phyloP scores from a whole-genome alignment of 495 filamentous ascomycete genomes.

The Hypomontagnella submonticulosa region DNA sequence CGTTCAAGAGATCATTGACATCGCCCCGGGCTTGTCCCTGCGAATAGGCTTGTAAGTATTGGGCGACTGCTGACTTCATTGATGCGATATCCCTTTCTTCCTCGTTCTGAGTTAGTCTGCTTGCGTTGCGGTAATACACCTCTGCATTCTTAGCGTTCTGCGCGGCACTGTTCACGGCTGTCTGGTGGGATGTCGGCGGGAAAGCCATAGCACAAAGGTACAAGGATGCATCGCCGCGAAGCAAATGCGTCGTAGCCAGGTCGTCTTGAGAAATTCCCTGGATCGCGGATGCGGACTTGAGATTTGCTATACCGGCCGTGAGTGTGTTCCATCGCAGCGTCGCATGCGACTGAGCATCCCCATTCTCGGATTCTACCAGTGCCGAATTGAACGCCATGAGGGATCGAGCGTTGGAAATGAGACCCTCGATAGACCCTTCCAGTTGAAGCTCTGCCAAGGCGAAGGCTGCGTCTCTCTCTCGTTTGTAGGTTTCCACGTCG shows the following conservation, averaged over 20 bases:
- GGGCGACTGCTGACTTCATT: conserved; percentile 40
- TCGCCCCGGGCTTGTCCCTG: conserved; percentile 16
- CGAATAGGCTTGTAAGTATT: conserved; percentile 22
- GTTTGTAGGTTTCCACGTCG: conserved; percentile 62
- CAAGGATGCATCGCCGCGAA: conserved; percentile 69
- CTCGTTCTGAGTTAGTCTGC: conserved; percentile 58
- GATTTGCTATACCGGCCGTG: conserved; percentile 62
- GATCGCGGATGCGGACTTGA: conserved; percentile 63
- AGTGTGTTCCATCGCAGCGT: conserved; percentile 64
- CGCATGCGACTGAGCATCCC: conserved; percentile 30
- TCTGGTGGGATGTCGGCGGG: conserved; percentile 57
- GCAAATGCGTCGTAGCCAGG: conserved; percentile 66
- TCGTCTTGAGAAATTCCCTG: conserved; percentile 55
- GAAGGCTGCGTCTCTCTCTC: conserved; percentile 60
- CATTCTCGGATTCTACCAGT: conserved; percentile 38
- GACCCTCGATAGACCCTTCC: conserved; percentile 53
- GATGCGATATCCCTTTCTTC: conserved; percentile 44
- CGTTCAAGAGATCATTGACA: conserved; percentile 5
- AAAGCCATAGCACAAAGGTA: conserved; percentile 64
- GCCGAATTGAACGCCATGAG: conserved; percentile 62
- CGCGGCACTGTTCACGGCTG: conserved; percentile 60
- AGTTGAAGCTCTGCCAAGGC: conserved; percentile 53
- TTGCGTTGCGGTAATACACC: conserved; percentile 70
- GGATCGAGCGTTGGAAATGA: conserved; percentile 68
- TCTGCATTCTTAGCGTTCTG: conserved; percentile 69